Conservation (phyloP, 306 rosid genomes). For the Castanea mollissima region DNA sequence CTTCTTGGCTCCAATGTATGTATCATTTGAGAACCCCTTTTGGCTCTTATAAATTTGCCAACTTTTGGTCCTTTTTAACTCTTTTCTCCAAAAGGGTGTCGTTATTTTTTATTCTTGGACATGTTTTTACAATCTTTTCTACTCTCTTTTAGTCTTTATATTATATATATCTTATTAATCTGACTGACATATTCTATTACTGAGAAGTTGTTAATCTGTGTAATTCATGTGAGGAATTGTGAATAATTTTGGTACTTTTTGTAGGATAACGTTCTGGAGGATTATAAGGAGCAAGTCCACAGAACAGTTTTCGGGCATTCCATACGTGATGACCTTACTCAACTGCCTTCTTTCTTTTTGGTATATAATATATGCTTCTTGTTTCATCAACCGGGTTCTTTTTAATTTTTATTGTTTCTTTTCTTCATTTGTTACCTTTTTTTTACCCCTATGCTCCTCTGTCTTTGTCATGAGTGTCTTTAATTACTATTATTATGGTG, state of each 20-base stretch:
- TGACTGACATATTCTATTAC: not conserved
- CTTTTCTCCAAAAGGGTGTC: not conserved
- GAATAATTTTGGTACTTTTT: not conserved
- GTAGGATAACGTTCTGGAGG: constrained; percentile 84
- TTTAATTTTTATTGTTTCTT: not conserved
- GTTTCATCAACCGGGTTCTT: not conserved
- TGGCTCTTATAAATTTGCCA: not conserved
- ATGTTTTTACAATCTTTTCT: not conserved
- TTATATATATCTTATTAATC: not conserved
- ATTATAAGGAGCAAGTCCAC: constrained; percentile 52
- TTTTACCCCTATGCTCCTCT: not conserved
- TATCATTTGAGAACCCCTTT: not conserved
- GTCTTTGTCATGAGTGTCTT: constrained; percentile 19
- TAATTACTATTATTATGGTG: not conserved
- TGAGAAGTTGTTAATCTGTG: not conserved
- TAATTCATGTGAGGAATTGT: not conserved
- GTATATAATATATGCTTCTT: constrained; percentile 28
- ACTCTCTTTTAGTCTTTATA: not conserved
- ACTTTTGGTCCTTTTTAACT: not conserved
- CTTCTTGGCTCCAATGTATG: constrained; percentile 87
- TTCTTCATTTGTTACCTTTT: not conserved
- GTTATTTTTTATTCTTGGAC: not conserved
- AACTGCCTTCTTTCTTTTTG: constrained; percentile 91
- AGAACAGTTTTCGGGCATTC: constrained; percentile 86
- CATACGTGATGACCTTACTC: constrained; percentile 83